A percentile compares a stretch with the other conserved stretches of the same genome.
Evolutionary conservation across 352 stramenopile species (phyloP).

Genomic region (Pythium aphanidermatum): DNA sequence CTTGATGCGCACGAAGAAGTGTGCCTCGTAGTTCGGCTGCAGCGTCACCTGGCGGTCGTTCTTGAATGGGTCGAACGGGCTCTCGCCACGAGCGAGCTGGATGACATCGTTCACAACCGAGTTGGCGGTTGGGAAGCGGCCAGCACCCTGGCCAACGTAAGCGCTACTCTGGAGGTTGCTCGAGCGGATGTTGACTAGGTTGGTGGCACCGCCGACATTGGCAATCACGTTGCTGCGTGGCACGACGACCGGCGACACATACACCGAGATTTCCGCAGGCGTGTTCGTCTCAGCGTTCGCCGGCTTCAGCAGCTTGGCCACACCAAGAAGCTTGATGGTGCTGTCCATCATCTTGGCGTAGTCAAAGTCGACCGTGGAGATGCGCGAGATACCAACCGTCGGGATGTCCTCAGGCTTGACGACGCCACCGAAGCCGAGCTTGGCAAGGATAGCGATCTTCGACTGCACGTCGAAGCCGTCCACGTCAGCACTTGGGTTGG

Average conservation of each 20-base stretch:
- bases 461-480: conserved; percentile 94
- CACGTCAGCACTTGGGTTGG: conserved; percentile 94
- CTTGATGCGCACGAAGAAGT: conserved; percentile 95
- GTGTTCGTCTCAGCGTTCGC: conserved; percentile 64
- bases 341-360: conserved; percentile 95
- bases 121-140: conserved; percentile 95
- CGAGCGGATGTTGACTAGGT: conserved; percentile 88
- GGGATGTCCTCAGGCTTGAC: conserved; percentile 87
- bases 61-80: conserved; percentile 85
- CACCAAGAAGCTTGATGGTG: conserved; percentile 95
- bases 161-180: conserved; percentile 88
- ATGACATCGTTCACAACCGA: conserved; percentile 95
- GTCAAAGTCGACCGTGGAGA: conserved; percentile 92
- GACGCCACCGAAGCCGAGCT: conserved; percentile 91
- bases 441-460: conserved; percentile 95
- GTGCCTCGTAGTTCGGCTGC: conserved; percentile 88
- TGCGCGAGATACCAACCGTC: conserved; percentile 90
- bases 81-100: conserved; percentile 85
- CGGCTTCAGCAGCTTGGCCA: conserved; percentile 72
- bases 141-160: conserved; percentile 91
- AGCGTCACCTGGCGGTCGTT: conserved; percentile 44
- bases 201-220: conserved; percentile 82
- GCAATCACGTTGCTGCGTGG: conserved; percentile 88
- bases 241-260: conserved; percentile 93
- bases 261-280: conserved; percentile 84